Conservation (phyloP, 2,329 filamentous ascomycete species). For the Ascocoryne sarcoides region DNA sequence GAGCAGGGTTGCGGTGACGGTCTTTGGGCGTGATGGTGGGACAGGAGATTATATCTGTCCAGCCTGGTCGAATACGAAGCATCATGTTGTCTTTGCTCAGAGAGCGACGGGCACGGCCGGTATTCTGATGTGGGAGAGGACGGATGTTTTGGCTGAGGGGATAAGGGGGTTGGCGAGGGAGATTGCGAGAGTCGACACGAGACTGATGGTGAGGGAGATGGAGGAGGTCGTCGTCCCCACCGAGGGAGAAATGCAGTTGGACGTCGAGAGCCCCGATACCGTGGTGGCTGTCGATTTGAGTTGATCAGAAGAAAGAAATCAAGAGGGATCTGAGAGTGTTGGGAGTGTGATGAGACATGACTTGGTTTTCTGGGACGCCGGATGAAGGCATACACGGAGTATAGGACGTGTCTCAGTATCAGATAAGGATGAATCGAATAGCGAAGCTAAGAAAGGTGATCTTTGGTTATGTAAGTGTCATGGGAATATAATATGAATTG, state of each 20-base stretch:
- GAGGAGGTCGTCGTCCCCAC: constrained; percentile 15
- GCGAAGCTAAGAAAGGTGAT: too few relatives aligned
- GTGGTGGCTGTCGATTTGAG: constrained; percentile 15
- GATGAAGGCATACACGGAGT: too few relatives aligned
- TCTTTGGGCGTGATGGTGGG: constrained; percentile 15
- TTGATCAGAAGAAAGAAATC: too few relatives aligned
- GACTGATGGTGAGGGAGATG: constrained; percentile 12
- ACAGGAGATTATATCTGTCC: constrained; percentile 18
- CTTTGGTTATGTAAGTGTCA: too few relatives aligned
- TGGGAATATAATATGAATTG: too few relatives aligned
- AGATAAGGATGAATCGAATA: too few relatives aligned
- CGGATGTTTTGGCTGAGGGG: constrained; percentile 20
- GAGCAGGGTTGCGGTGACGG: constrained; percentile 18
- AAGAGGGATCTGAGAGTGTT: not conserved
- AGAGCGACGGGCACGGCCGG: constrained; percentile 17
- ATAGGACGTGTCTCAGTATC: too few relatives aligned
- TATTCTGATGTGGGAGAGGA: constrained; percentile 17
- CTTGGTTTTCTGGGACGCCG: too few relatives aligned
- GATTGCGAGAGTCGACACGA: constrained; percentile 13
- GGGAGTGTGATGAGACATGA: too few relatives aligned
- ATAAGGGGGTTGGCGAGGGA: constrained; percentile 18
- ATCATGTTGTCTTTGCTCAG: constrained; percentile 21
- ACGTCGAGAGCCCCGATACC: constrained; percentile 24
- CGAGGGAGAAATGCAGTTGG: constrained; percentile 14
- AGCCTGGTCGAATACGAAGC: constrained; percentile 16